Percentiles rank a stretch among this genome's conserved stretches.
Evolutionary conservation across 768 basidiomycete species (phyloP).

Genomic region (Phylloporus sp.): DNA sequence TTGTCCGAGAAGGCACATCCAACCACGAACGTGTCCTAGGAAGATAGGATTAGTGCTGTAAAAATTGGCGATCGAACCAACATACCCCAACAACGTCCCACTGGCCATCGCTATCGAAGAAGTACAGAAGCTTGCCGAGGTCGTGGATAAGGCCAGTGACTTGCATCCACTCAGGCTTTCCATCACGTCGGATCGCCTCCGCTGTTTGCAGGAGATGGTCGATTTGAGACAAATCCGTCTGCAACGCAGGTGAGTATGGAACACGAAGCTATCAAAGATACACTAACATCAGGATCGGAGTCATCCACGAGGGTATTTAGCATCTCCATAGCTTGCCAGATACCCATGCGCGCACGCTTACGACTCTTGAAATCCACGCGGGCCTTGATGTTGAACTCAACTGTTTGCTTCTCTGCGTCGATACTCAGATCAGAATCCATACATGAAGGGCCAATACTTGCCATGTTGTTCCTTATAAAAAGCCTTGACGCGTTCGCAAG

Average conservation of each 20-base stretch:
- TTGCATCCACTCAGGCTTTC: constrained; percentile 92
- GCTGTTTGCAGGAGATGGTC: constrained; percentile 89
- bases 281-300: constrained; percentile 76
- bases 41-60: constrained; percentile 3
- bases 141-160: constrained; percentile 84
- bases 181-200: constrained; percentile 82
- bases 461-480: constrained; percentile 81
- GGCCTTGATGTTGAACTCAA: constrained; percentile 76
- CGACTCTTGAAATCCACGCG: constrained; percentile 69
- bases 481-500: constrained; percentile 71
- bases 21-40: constrained; percentile 69
- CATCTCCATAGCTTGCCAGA: constrained; percentile 86
- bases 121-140: constrained; percentile 79
- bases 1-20: constrained; percentile 84
- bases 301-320: constrained; percentile 86
- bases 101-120: constrained; percentile 84
- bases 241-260: constrained; percentile 12
- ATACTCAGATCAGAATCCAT: not conserved
- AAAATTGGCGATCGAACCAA: constrained; percentile 6
- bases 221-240: constrained; percentile 80
- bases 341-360: constrained; percentile 68
- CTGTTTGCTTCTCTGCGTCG: constrained; percentile 73
- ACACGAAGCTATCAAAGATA: not conserved
- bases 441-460: constrained; percentile 22
- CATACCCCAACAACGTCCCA: constrained; percentile 91